phyloP scores from a whole-genome alignment of 2,329 filamentous ascomycete genomes.

The Aureobasidium subglaciale region DNA sequence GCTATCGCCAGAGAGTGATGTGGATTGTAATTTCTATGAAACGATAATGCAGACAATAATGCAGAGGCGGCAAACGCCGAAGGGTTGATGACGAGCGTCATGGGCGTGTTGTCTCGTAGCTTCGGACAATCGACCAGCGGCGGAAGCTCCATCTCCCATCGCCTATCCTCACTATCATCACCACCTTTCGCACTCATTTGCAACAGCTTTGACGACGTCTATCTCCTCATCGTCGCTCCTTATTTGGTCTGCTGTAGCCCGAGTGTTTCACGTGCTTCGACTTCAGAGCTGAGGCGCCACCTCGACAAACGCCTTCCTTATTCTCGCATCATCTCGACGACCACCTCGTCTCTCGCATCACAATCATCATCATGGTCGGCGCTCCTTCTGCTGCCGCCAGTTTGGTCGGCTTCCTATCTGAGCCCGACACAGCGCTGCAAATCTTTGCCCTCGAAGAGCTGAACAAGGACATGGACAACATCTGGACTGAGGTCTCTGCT shows the following conservation, averaged over 20 bases:
- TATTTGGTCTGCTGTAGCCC: not conserved
- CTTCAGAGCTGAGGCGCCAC: slow-evolving; percentile 12
- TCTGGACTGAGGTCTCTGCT: slow-evolving; percentile 95
- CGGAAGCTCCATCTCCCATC: not conserved
- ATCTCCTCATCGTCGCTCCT: not conserved
- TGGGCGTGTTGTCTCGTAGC: not conserved
- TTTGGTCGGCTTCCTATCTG: slow-evolving; percentile 88
- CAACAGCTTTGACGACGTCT: not conserved
- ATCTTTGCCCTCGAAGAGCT: slow-evolving; percentile 91
- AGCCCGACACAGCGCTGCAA: slow-evolving; percentile 90
- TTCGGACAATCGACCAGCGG: not conserved
- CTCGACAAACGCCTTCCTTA: slow-evolving; percentile 1
- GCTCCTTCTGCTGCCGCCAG: slow-evolving; percentile 92
- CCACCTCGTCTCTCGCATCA: not conserved
- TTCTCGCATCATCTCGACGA: not conserved
- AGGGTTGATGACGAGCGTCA: slow-evolving; percentile 3
- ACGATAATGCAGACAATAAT: not conserved
- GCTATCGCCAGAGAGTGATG: too few species aligned
- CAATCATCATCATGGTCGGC: slow-evolving; percentile 62
- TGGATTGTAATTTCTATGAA: too few species aligned
- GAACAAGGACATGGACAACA: slow-evolving; percentile 91
- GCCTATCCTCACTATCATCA: slow-evolving; percentile 8
- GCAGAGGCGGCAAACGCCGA: not conserved
- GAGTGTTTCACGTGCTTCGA: not conserved
- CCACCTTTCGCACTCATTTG: not conserved